A percentile compares a stretch with the other conserved stretches of the same genome.
Evolutionary conservation across 441 rosid genomes (phyloP).

Genomic region (Oxalis stricta): DNA sequence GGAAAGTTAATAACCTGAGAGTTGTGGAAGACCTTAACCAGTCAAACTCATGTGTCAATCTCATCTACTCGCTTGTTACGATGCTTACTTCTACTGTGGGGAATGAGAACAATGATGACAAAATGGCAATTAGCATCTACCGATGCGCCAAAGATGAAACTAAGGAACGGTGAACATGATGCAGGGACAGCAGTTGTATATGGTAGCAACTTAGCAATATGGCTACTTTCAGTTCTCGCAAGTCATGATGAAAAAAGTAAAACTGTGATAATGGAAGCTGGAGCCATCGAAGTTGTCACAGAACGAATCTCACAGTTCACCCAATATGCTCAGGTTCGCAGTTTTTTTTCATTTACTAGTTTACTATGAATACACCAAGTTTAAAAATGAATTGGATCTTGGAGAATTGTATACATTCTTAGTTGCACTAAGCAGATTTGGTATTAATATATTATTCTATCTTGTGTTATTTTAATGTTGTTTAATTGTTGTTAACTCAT

Average conservation of each 20-base stretch:
- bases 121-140: conserved; percentile 47
- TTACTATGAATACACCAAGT: no score
- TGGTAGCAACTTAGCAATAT: conserved; percentile 73
- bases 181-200: conserved; percentile 38
- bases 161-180: conserved; percentile 32
- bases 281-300: conserved; percentile 78
- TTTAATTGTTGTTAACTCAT: conserved; percentile 9
- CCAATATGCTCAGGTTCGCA: conserved; percentile 66
- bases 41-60: conserved; percentile 45
- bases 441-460: neutral
- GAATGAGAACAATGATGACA: conserved; percentile 34
- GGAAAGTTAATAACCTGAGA: conserved; percentile 73
- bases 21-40: conserved; percentile 82
- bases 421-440: neutral
- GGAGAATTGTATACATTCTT: no score
- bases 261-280: conserved; percentile 84
- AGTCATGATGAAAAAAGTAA: conserved; percentile 79
- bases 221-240: conserved; percentile 94
- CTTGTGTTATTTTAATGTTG: neutral
- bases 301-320: conserved; percentile 55
- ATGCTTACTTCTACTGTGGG: conserved; percentile 50
- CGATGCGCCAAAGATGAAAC: conserved; percentile 48
- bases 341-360: conserved; percentile 4
- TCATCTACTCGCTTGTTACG: conserved; percentile 71
- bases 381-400: no score